A percentile compares a stretch with the other conserved stretches of the same genome.
phyloP scores from a whole-genome alignment of 441 rosid genomes.

The Mallotus repandus region DNA sequence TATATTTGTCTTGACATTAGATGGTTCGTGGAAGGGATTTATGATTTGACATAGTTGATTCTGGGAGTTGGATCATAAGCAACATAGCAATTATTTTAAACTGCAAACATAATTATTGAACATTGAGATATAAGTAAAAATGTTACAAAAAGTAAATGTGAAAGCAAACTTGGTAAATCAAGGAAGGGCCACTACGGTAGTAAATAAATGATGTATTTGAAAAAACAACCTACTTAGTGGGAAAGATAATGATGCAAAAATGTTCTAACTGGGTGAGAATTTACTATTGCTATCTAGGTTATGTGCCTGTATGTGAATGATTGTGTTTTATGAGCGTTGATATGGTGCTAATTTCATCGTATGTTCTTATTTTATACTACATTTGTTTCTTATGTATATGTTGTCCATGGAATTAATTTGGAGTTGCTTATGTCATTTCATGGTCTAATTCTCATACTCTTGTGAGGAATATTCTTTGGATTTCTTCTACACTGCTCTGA shows the following conservation, averaged over 20 bases:
- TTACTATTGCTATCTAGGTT: background rate
- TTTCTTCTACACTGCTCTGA: constrained; percentile 20
- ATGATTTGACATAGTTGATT: background rate
- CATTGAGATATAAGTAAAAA: background rate
- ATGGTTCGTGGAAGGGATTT: background rate
- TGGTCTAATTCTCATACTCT: constrained; percentile 11
- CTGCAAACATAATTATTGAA: background rate
- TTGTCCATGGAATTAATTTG: background rate
- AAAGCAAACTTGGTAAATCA: background rate
- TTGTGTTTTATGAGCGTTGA: background rate
- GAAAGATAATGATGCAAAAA: background rate
- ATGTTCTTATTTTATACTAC: background rate
- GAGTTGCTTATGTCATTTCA: constrained; percentile 3
- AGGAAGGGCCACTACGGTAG: no score
- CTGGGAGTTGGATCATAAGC: constrained; percentile 1
- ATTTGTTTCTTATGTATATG: background rate
- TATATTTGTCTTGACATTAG: background rate
- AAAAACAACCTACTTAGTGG: background rate
- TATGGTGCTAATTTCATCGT: background rate
- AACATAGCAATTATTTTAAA: background rate
- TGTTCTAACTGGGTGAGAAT: background rate
- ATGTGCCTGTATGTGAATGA: background rate
- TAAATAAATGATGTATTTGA: no score
- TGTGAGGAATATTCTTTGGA: background rate
- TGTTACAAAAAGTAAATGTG: background rate